Conservation (phyloP, 495 filamentous ascomycete species). For the Immersiella caudata region DNA sequence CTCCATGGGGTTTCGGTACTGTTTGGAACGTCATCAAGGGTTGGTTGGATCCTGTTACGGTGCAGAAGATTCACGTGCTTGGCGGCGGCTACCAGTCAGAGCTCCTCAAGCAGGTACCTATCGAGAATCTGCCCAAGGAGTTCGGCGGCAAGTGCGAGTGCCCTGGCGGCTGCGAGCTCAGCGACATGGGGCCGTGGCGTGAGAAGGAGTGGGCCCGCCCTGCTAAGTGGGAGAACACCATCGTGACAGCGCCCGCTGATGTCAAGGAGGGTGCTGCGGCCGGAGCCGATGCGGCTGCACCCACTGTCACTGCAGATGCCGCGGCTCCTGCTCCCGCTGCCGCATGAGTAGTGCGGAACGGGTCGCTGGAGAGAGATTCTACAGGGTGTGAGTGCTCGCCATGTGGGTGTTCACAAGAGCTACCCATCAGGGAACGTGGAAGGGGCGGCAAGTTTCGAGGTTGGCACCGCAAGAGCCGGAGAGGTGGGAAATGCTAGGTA, state of each 20-base stretch:
- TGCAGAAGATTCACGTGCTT: constrained; percentile 92
- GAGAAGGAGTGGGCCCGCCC: constrained; percentile 72
- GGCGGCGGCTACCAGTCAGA: constrained; percentile 80
- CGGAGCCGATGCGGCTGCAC: constrained; percentile 16
- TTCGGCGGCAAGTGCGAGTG: constrained; percentile 88
- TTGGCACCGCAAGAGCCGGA: neutral
- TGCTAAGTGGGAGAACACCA: constrained; percentile 65
- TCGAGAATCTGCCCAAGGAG: constrained; percentile 84
- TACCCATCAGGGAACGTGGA: neutral
- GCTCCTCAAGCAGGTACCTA: constrained; percentile 79
- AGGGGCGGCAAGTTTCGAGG: neutral
- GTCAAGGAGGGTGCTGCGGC: constrained; percentile 28
- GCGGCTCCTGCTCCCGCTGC: constrained; percentile 42
- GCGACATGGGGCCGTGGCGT: constrained; percentile 91
- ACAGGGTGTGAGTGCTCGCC: neutral
- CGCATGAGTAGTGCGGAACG: constrained; percentile 23
- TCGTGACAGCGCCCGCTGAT: constrained; percentile 34
- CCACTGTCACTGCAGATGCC: constrained; percentile 22
- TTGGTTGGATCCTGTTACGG: constrained; percentile 95
- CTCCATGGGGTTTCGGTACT: constrained; percentile 86
- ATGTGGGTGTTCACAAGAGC: neutral
- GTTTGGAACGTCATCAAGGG: constrained; percentile 84
- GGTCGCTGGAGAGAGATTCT: neutral
- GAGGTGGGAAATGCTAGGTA: neutral
- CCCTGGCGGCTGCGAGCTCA: constrained; percentile 79